Evolutionary conservation across 2,329 filamentous ascomycete genomes (phyloP), one percentile per base, ranked within the genome.

Genomic region (Leptographium flavum): DNA sequence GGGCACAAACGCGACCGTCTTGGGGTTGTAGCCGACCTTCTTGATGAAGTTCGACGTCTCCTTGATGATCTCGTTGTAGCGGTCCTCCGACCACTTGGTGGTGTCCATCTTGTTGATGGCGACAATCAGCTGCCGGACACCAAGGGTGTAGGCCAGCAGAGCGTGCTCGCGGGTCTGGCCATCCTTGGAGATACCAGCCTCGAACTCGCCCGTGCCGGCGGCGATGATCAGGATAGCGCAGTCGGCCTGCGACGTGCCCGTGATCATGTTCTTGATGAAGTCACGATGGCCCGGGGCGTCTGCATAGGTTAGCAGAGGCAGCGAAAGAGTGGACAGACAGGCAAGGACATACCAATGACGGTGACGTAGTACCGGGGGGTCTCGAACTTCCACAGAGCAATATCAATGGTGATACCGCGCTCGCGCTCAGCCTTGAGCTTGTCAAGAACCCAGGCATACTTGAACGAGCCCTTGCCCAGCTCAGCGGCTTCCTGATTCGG

Each of bases 261-360:
- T 96, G 73, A 98, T 98, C 92, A 98, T 98, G 88, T 96, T 98
- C 90, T 98, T 98, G 87, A 98, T 96, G 81, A 96, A 98, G 69
- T 98, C 92, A 92, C 92, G 90, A 76, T 98, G 92, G 74, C 92
- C 92, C 65, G 92, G 92, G 70, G 92, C 92, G 66, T 98, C 86
- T 83, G 57, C 15, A 23, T 35, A 3, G 35, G 17, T 47, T 47
- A 46, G 44, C 56, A 49, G 30, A 33, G 47, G 38, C n/a, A 45
- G 45, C 13, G 42, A 39, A n/a, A 42, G 39, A 15, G 25, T 19
- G 17, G 14, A 36, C n/a, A 30, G 2, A 10, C 11, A 19, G 5
- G 9, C 37, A 39, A 30, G 33, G 49, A 70, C 78, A 60, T 79
- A 87, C 82, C 84, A 73, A 93, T 95, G 77, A 95, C 88, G 63